These are phyloP conservation scores for Nepenthes gracilis DNA, from an alignment of 148 eudicot genomes.

Conservation along the genomic window DNA sequence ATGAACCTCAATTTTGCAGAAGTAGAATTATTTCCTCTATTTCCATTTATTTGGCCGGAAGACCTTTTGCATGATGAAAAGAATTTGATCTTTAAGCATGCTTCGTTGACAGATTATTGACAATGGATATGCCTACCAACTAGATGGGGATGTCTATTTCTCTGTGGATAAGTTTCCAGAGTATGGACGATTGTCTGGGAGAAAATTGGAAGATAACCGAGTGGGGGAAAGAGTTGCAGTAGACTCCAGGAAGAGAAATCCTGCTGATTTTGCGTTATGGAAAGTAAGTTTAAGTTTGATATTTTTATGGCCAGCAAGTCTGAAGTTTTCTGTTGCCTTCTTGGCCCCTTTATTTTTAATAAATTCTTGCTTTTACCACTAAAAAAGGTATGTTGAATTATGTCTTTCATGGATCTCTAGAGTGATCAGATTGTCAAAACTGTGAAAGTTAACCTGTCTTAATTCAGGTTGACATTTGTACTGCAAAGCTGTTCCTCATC, in stretches of 20 bases:
- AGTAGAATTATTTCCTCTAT: background rate
- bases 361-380: background rate
- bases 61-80: background rate
- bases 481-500: no score
- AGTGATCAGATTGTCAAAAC: no score
- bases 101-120: slow-evolving; percentile 55
- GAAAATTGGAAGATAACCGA: slow-evolving; percentile 88
- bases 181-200: slow-evolving; percentile 79
- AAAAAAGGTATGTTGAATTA: background rate
- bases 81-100: background rate
- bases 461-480: background rate
- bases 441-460: background rate
- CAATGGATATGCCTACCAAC: slow-evolving; percentile 66
- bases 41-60: background rate
- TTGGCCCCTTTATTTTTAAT: no score
- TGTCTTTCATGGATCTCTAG: background rate
- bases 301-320: no score
- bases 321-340: no score
- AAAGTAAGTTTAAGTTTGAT: slow-evolving; percentile 36
- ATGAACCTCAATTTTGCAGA: background rate
- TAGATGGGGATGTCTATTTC: slow-evolving; percentile 85
- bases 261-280: slow-evolving; percentile 98
- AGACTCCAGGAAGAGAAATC: slow-evolving; percentile 75
- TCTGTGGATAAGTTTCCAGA: slow-evolving; percentile 63
- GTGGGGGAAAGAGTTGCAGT: slow-evolving; percentile 94